Conservation (phyloP, 208 protist genomes). For the Leishmania turanica region DNA sequence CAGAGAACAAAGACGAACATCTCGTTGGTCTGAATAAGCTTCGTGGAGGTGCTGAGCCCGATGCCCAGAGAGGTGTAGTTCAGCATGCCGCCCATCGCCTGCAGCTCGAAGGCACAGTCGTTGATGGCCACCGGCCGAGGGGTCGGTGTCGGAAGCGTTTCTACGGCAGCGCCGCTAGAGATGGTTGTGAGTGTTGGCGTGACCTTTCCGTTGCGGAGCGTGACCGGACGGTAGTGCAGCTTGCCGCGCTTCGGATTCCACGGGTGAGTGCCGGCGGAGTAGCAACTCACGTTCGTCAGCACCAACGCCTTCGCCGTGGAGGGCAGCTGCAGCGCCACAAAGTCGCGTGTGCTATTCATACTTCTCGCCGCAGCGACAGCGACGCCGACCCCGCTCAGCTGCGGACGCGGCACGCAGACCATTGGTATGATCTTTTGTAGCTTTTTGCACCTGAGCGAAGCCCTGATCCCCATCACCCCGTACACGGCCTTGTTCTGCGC, state of each 20-base stretch:
- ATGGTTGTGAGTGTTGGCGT: not conserved
- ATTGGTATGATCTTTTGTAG: conserved; percentile 57
- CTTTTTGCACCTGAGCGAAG: conserved; percentile 39
- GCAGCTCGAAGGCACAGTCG: conserved; percentile 78
- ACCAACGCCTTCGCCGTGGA: conserved; percentile 62
- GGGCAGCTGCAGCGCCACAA: conserved; percentile 58
- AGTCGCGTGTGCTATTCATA: not conserved
- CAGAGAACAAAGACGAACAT: conserved; percentile 79
- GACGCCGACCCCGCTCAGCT: not conserved
- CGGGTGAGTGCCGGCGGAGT: conserved; percentile 67
- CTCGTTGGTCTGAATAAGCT: conserved; percentile 71
- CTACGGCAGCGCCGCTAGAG: not conserved
- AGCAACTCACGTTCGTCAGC: conserved; percentile 79
- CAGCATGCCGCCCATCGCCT: conserved; percentile 73
- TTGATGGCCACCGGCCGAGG: conserved; percentile 60
- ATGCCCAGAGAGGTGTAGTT: conserved; percentile 64
- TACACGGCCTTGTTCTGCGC: conserved; percentile 80
- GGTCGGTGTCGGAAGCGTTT: not conserved
- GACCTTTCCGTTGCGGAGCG: conserved; percentile 24
- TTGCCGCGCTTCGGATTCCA: conserved; percentile 44
- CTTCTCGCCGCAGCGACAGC: not conserved
- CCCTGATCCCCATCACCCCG: conserved; percentile 55
- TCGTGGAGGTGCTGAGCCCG: conserved; percentile 48
- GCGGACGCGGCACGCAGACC: conserved; percentile 58
- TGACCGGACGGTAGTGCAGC: conserved; percentile 49